Evolutionary conservation across 2,329 filamentous ascomycete genomes (phyloP), one percentile per base, ranked within the genome.

Genomic region (Arthrinium phaeospermum): DNA sequence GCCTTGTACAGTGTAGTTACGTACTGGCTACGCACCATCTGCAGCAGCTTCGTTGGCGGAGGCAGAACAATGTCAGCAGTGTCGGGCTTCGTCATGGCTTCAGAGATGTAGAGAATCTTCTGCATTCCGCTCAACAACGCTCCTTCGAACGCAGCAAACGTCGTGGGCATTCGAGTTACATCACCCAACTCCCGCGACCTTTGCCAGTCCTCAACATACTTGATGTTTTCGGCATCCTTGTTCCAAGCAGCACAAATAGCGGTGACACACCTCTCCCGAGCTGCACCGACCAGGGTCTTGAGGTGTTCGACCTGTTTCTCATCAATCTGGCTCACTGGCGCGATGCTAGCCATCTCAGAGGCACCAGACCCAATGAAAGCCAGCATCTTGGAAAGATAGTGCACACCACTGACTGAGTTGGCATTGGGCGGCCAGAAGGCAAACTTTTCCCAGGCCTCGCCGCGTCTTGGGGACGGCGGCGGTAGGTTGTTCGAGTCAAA

Each of bases 351-450:
- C 87, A 98, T 92, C 79, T 98, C 95, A 41, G 93, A 93, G 1
- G 94, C 94, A 3, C 93, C 95, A 2, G 92, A 92, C n/a, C 96
- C 95, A 4, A 99, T 90, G 3, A 98, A 86, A 0, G 91, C 87
- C 30, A 98, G 86, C 80, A 96, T 92, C 80, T 93, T 94, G 69
- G 93, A 91, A 6, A 99, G 87, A 79, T 97, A 98, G 80, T 97
- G 91, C 1, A 96, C 94, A n/a, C 94, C 96, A 72, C 95, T 97
- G 34, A 98, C 85, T 0, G 95, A 95, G 79, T 98, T 98, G 1
- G 95, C 93, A 83, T 93, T 92, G 0, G 96, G 96, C 4, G 96
- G 95, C 95, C 96, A 98, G 82, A 98, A 99, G 0, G 95, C 96
- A 81, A 96, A 91, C 83, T 96, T 93, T 79, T 98, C 96, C 94